Evolutionary conservation across 2,329 filamentous ascomycete genomes (phyloP).

Genomic region (Colletotrichum melonis): DNA sequence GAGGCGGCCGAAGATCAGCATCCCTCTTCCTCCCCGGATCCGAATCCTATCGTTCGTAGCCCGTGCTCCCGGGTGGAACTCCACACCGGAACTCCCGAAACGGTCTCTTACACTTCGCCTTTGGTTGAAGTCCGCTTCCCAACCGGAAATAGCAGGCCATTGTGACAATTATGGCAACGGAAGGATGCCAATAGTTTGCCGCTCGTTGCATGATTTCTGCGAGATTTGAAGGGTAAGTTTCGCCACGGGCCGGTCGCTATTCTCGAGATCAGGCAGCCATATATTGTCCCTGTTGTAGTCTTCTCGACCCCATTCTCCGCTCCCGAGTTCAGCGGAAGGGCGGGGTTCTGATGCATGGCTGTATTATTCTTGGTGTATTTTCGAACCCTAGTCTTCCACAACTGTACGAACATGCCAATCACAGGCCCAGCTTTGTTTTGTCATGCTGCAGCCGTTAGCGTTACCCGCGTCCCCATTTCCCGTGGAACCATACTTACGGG

Average conservation of each 20-base stretch:
- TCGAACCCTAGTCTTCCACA: not conserved
- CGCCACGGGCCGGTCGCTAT: not conserved
- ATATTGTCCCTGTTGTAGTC: conserved; percentile 5
- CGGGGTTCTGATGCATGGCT: not conserved
- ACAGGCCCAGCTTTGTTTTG: conserved; percentile 4
- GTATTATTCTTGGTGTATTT: not conserved
- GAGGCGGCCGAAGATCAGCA: conserved; percentile 1
- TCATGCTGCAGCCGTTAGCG: conserved; percentile 29
- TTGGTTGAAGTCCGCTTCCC: not conserved
- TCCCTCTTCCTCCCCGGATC: conserved; percentile 16
- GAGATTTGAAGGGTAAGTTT: not conserved
- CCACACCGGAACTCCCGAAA: conserved; percentile 6
- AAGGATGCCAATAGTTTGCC: not conserved
- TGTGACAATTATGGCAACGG: not conserved
- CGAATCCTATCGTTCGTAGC: conserved; percentile 12
- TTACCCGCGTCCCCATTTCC: conserved; percentile 11
- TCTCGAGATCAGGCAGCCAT: conserved; percentile 14
- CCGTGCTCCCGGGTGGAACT: conserved; percentile 26
- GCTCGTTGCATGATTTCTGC: not conserved
- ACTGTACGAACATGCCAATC: conserved; percentile 21
- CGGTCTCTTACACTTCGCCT: not conserved
- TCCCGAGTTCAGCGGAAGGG: not conserved
- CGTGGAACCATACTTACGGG: not conserved
- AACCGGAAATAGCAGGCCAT: conserved; percentile 7
- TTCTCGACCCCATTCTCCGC: not conserved